Conservation (phyloP, 2,329 filamentous ascomycete genomes). For the Neopestalotiopsis clavispora region DNA sequence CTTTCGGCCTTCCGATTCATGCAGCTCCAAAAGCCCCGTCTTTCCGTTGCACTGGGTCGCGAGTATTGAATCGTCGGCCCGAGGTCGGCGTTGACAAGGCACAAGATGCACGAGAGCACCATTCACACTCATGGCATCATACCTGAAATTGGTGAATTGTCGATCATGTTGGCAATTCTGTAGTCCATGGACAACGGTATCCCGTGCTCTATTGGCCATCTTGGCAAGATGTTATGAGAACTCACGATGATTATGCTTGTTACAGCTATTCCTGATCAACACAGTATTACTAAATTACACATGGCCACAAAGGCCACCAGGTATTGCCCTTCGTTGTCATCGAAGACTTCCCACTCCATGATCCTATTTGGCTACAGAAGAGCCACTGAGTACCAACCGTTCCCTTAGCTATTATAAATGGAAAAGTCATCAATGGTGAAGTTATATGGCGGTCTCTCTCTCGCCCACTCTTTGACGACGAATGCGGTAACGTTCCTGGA, state of each 20-base stretch:
- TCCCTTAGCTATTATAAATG: neutral
- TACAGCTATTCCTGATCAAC: no score
- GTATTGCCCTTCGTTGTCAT: no score
- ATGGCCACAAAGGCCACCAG: no score
- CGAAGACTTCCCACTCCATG: neutral
- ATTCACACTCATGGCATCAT: neutral
- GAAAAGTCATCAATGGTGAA: neutral
- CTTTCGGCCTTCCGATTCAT: slow-evolving; percentile 1
- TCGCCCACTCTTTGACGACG: slow-evolving; percentile 5
- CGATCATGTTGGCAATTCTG: neutral
- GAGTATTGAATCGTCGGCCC: neutral
- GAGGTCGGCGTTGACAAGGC: neutral
- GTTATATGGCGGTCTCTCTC: slow-evolving; percentile 5
- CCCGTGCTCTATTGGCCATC: no score
- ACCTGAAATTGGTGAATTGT: neutral
- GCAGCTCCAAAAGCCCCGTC: neutral
- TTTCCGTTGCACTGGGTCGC: neutral
- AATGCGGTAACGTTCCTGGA: neutral
- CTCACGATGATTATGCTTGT: no score
- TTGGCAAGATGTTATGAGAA: no score
- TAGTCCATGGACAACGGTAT: no score
- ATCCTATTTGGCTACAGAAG: neutral
- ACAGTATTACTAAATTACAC: no score
- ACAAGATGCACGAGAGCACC: neutral
- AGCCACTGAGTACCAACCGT: no score